Percentiles rank a stretch among this genome's conserved stretches.
Conservation (phyloP, 2,329 filamentous ascomycete species). For the Cercospora janseana region DNA sequence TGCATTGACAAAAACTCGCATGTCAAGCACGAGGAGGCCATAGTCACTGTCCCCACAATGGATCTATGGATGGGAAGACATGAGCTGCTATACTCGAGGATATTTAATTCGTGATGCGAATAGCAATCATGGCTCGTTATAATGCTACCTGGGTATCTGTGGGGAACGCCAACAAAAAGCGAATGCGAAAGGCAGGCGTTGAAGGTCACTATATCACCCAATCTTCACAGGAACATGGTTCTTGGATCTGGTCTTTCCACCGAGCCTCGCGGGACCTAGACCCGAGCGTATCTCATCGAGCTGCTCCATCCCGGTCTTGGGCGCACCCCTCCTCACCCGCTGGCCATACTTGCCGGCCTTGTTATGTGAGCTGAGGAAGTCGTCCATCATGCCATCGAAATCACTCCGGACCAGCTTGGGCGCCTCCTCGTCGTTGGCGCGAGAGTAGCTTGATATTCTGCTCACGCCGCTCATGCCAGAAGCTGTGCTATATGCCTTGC, state of each 20-base stretch:
- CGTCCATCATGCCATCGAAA: conserved; percentile 88
- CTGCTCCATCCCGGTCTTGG: conserved; percentile 79
- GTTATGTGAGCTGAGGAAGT: conserved; percentile 76
- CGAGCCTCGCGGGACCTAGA: conserved; percentile 18
- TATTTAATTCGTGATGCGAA: conserved; percentile 71
- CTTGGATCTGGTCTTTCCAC: conserved; percentile 8
- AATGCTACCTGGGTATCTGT: conserved; percentile 13
- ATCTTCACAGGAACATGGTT: conserved; percentile 13
- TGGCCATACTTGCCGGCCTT: conserved; percentile 65
- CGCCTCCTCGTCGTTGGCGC: conserved; percentile 40
- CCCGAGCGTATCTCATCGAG: conserved; percentile 75
- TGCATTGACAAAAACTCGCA: conserved; percentile 60
- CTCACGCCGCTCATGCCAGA: conserved; percentile 42
- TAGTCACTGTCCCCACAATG: conserved; percentile 72
- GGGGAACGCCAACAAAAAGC: background rate
- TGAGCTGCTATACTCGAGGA: conserved; percentile 78
- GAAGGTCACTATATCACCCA: background rate
- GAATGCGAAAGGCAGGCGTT: background rate
- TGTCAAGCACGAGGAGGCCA: conserved; percentile 59
- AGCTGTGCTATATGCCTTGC: conserved; percentile 34
- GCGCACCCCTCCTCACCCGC: conserved; percentile 70
- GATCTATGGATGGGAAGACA: conserved; percentile 82
- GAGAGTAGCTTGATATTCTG: conserved; percentile 38
- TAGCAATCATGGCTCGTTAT: background rate
- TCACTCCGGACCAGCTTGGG: conserved; percentile 64